Evolutionary conservation across 495 filamentous ascomycete species (phyloP).

Genomic region (Echria macrotheca): DNA sequence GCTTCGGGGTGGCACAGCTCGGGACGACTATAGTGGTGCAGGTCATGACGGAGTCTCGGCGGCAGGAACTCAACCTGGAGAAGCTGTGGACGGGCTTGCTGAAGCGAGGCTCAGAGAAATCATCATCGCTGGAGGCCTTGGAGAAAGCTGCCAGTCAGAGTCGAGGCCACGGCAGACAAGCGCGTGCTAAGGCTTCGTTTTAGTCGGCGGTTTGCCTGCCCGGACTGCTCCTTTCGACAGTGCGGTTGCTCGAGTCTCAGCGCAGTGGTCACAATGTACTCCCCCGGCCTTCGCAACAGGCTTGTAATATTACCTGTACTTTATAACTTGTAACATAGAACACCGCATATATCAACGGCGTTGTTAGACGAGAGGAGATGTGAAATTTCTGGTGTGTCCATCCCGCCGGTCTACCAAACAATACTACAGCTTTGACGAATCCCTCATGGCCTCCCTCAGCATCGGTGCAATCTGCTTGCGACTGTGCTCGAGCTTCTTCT

Average conservation of each 20-base stretch:
- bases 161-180: not conserved
- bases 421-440: slow-evolving; percentile 25
- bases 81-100: slow-evolving; percentile 58
- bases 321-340: not conserved
- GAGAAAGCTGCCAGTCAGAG: too few relatives aligned
- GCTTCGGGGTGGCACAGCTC: slow-evolving; percentile 63
- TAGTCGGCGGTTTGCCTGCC: too few relatives aligned
- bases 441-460: slow-evolving; percentile 59
- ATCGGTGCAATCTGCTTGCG: slow-evolving; percentile 88
- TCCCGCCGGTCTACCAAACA: too few relatives aligned
- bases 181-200: not conserved
- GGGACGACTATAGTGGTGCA: slow-evolving; percentile 72
- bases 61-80: slow-evolving; percentile 79
- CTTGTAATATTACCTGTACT: too few relatives aligned
- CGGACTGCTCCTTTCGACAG: too few relatives aligned
- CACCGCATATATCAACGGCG: not conserved
- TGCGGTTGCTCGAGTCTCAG: too few relatives aligned
- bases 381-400: too few relatives aligned
- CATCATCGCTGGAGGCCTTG: too few relatives aligned
- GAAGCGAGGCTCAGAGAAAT: slow-evolving; percentile 16
- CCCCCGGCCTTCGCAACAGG: too few relatives aligned
- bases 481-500: slow-evolving; percentile 62
- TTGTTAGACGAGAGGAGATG: too few relatives aligned
- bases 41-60: slow-evolving; percentile 80
- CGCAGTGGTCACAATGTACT: too few relatives aligned